Percentiles rank a stretch among this genome's conserved stretches.
phyloP scores from a whole-genome alignment of 768 basidiomycete species.

The Tylopilus sp. region DNA sequence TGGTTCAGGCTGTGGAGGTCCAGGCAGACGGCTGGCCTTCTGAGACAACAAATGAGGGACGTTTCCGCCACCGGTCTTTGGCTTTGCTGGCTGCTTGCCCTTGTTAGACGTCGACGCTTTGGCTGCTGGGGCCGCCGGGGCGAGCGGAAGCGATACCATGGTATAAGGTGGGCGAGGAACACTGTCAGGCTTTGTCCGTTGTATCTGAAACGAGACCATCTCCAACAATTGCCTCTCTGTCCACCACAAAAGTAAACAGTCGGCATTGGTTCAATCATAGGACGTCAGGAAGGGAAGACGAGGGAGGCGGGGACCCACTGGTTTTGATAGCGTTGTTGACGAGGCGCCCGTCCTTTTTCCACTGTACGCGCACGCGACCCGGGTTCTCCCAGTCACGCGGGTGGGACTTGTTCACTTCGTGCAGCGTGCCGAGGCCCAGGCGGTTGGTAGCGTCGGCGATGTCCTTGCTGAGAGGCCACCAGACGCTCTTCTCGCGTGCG shows the following conservation, averaged over 20 bases:
- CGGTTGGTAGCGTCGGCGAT: slow-evolving; percentile 81
- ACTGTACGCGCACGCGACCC: slow-evolving; percentile 88
- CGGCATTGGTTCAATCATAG: neutral
- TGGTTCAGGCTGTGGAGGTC: slow-evolving; percentile 75
- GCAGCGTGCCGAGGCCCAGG: slow-evolving; percentile 75
- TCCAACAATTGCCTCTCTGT: slow-evolving; percentile 80
- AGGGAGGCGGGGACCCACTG: slow-evolving; percentile 46
- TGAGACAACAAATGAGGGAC: slow-evolving; percentile 25
- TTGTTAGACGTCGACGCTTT: slow-evolving; percentile 35
- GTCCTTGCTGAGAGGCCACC: slow-evolving; percentile 95
- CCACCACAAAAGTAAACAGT: neutral
- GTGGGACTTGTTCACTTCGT: slow-evolving; percentile 88
- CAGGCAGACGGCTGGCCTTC: slow-evolving; percentile 48
- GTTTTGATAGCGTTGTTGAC: slow-evolving; percentile 69
- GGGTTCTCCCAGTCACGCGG: slow-evolving; percentile 99
- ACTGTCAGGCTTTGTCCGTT: slow-evolving; percentile 66
- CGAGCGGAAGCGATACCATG: slow-evolving; percentile 28
- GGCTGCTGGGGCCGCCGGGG: slow-evolving; percentile 29
- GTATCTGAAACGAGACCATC: slow-evolving; percentile 70
- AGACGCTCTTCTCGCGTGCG: slow-evolving; percentile 70
- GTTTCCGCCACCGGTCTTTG: slow-evolving; percentile 40
- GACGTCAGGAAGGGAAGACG: neutral
- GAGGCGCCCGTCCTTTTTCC: slow-evolving; percentile 75
- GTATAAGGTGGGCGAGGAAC: slow-evolving; percentile 64
- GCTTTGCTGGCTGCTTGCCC: slow-evolving; percentile 52